Base-by-base conservation (phyloP, 176 grass and related monocot genomes). In the Musa beccarii region DNA sequence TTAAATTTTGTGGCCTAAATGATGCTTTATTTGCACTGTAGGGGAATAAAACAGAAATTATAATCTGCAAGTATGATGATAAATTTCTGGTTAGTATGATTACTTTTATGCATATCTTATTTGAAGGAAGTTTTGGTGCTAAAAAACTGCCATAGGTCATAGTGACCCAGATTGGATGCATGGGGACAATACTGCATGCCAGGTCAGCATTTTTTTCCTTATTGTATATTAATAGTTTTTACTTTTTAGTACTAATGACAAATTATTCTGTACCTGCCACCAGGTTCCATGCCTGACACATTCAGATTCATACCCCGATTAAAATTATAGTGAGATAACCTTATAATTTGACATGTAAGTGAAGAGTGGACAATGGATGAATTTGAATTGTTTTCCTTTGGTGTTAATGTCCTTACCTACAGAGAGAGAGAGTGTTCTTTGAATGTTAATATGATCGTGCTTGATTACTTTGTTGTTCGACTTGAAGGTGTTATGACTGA, bases 141-240 rank as follows among this genome's bases (percentile, higher is more conserved):
- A 52, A 72, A 78, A 79, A 15, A 19, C n/a, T n/a, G 53, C 15
- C 78, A 49, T 79, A 98, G 94, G 88, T 98, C 54, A 90, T 89
- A 72, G 94, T 91, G 22, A 93, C 90, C 77, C 94, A 98, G 83
- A 98, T 98, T 56, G 90, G 94, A 66, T 93, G 86, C 62, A 89
- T 98, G 90, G 90, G 94, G 53, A 93, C 88, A 53, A 89, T 98
- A 85, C 63, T 98, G 72, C 69, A 80, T 85, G 94, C 94, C 51
- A 93, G 82, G 90, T 98, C 66, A 69, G 82, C 14, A 26, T 24
- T 71, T 78, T 76, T 75, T 52, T 64, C n/a, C 16, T 43, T 78
- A 53, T 72, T 76, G 14, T 43, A 78, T 53, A 55, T 89, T 52
- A 29, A 34, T 54, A 69, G 63, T 8, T 43, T 43, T 14, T 54